Base-by-base conservation (phyloP, 495 filamentous ascomycete genomes). In the Coniosporium apollinis region DNA sequence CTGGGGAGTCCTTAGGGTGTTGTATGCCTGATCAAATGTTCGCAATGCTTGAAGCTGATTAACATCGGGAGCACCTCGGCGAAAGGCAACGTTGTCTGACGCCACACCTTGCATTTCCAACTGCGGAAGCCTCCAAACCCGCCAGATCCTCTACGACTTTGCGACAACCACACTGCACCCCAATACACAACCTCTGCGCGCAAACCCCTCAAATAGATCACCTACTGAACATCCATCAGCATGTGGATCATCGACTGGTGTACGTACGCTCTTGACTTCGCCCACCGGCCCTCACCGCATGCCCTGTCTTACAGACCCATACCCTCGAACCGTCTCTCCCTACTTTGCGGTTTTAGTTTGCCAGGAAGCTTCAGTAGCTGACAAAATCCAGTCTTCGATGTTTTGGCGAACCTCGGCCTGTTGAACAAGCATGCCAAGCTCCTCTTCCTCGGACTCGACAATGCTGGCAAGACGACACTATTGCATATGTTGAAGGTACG, bases 181-280 rank as follows among this genome's bases (percentile, higher is more conserved):
- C n/a, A n/a, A n/a, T n/a, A n/a, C n/a, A n/a, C n/a, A n/a, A n/a
- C n/a, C n/a, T n/a, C n/a, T n/a, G n/a, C n/a, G n/a, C n/a, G n/a
- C n/a, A n/a, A n/a, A n/a, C n/a, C n/a, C n/a, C n/a, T n/a, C n/a
- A n/a, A n/a, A n/a, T n/a, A n/a, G n/a, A 31, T n/a, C 4, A 17
- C 4, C 17, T 7, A 7, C 28, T 3, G 17, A 8, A 18, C 6
- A 24, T 28, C 36, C 20, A 19, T 18, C 66, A 71, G 54, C 41
- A 94, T 96, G 87, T 94, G 82, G 85, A 78, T 96, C 54, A 56
- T 92, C 45, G 83, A 83, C 72, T 96, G 87, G 86, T 92, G 82
- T 89, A 81, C 57, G 30, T 32, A 10, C n/a, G 10, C 30, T 8
- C 22, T n/a, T 26, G 9, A 16, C 9, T 16, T 15, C 16, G 8